phyloP scores from a whole-genome alignment of 164 flowering plant genomes.

The Aristolochia fimbriata region DNA sequence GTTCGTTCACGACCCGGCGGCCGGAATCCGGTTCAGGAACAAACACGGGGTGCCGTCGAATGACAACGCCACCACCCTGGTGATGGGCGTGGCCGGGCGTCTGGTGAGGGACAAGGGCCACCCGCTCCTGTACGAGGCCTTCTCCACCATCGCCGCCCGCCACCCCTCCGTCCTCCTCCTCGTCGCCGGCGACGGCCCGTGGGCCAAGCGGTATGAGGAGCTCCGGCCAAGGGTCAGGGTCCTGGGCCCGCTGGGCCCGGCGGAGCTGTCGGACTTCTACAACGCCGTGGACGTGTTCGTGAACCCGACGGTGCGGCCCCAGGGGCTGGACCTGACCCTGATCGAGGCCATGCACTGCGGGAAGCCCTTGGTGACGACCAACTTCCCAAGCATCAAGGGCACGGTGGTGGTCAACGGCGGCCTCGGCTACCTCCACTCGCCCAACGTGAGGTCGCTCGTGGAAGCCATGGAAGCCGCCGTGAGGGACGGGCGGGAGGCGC shows the following conservation, averaged over 20 bases:
- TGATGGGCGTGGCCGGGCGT: constrained; percentile 54
- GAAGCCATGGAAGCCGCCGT: constrained; percentile 32
- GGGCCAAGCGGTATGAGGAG: constrained; percentile 37
- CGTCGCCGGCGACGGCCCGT: constrained; percentile 60
- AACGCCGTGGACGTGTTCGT: constrained; percentile 54
- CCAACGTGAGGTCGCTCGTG: constrained; percentile 33
- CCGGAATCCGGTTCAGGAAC: constrained; percentile 25
- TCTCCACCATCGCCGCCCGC: constrained; percentile 13
- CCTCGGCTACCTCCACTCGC: constrained; percentile 42
- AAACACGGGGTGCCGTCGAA: constrained; percentile 31
- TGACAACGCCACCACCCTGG: constrained; percentile 29
- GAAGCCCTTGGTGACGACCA: constrained; percentile 42
- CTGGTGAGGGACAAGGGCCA: constrained; percentile 64
- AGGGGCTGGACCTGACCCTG: constrained; percentile 52
- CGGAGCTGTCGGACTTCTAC: constrained; percentile 30
- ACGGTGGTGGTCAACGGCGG: constrained; percentile 34
- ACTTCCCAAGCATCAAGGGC: constrained; percentile 47
- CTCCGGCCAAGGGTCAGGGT: constrained; percentile 33
- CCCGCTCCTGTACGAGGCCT: constrained; percentile 45
- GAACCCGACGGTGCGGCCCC: constrained; percentile 57
- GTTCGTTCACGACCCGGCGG: constrained; percentile 19
- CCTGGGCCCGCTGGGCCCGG: constrained; percentile 33
- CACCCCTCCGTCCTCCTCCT: constrained; percentile 29
- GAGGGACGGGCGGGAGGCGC: constrained; percentile 23
- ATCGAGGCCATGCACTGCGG: constrained; percentile 62